Base-by-base conservation (phyloP, 768 basidiomycete species). In the Mycena indigotica region DNA sequence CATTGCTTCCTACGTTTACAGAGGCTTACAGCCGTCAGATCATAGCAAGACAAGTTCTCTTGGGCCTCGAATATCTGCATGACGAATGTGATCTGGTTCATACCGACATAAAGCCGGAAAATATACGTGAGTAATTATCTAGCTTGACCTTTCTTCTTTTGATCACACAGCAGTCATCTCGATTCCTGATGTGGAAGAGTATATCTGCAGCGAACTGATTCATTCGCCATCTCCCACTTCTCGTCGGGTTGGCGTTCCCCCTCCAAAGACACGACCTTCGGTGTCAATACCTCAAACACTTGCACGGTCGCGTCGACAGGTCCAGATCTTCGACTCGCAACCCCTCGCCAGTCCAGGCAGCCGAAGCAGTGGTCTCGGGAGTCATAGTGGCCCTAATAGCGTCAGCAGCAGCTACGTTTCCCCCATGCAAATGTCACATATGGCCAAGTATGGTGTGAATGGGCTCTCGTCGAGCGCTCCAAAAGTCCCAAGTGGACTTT, bases 91-190 rank as follows among this genome's bases (percentile, higher is more conserved):
- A 91, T 67, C 82, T 96, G 38, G 92, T 95, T 25, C 95, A 97
- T 69, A 97, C 95, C 21, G 90, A 92, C 65, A 88, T 95, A 57
- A 95, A 97, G 73, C 95, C 94, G 54, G 95, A 97, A 79, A 97
- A 97, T 69, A 93, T 97, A 58, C 77, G 94, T 95, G 69, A 79
- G 93, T 79, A 13, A 65, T 64, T 57, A 54, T 68, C 55, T 65
- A 57, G 17, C 32, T 23, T 35, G 21, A 29, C 25, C 29, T 57
- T 55, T 2, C 46, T 66, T 51, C 56, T 61, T 60, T 55, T 48
- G 23, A 44, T 44, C 41, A 19, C 41, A 21, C 62, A 75, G 55
- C 73, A 92, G 89, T 92, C 72, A 89, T 92, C 61, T 84, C 87
- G 51, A 90, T 92, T 62, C 89, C 89, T n/a, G 86, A 92, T 62